These are phyloP conservation scores for Rosa rugosa DNA, from an alignment of 306 rosid species.

Conservation along the genomic window DNA sequence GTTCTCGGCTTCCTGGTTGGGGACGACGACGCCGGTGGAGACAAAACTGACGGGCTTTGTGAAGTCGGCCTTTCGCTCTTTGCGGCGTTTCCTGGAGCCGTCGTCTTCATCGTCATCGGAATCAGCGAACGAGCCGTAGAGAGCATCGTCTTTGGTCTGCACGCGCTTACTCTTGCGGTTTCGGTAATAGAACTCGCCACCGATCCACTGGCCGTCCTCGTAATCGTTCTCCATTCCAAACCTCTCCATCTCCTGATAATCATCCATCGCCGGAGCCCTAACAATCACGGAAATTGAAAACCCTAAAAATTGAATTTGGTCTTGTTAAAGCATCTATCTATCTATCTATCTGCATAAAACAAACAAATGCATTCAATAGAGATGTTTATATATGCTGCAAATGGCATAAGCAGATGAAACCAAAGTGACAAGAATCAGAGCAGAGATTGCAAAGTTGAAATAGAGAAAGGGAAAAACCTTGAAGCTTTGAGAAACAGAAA, in stretches of 20 bases:
- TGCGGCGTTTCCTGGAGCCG: slow-evolving; percentile 54
- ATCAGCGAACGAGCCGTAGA: slow-evolving; percentile 65
- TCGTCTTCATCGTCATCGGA: slow-evolving; percentile 52
- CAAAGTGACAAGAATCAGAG: too few species aligned
- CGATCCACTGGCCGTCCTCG: slow-evolving; percentile 70
- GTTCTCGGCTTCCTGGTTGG: slow-evolving; percentile 53
- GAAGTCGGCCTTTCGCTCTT: slow-evolving; percentile 51
- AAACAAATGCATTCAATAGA: too few species aligned
- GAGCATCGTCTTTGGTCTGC: slow-evolving; percentile 77
- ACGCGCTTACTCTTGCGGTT: slow-evolving; percentile 64
- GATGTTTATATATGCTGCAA: too few species aligned
- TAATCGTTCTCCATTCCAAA: slow-evolving; percentile 85
- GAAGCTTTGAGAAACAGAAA: too few species aligned
- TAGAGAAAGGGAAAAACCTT: too few species aligned
- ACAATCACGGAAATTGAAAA: too few species aligned
- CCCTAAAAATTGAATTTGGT: neutral
- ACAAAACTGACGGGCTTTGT: slow-evolving; percentile 80
- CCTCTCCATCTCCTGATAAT: slow-evolving; percentile 78
- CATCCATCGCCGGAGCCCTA: slow-evolving; percentile 50
- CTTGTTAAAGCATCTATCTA: too few species aligned
- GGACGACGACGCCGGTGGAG: slow-evolving; percentile 72
- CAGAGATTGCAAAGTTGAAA: too few species aligned
- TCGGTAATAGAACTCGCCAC: slow-evolving; percentile 61
- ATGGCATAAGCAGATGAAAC: too few species aligned
- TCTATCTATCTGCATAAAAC: too few species aligned